phyloP scores from a whole-genome alignment of 495 filamentous ascomycete species.

The Xylaria flabelliformis region DNA sequence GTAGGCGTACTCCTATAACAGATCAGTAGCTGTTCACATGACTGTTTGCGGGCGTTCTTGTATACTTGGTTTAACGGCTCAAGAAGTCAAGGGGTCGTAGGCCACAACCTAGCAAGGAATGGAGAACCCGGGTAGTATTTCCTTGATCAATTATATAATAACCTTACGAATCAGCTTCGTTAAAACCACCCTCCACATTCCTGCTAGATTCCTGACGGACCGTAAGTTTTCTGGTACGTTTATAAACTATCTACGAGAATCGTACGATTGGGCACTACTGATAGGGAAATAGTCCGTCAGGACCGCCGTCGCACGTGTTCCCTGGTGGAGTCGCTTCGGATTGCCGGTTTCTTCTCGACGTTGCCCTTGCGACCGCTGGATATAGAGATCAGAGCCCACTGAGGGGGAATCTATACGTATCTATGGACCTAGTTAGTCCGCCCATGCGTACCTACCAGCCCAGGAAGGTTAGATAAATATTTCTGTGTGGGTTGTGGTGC shows the following conservation, averaged over 20 bases:
- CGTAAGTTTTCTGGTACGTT: no score
- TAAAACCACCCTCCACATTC: no score
- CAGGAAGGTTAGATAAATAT: neutral
- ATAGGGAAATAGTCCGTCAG: neutral
- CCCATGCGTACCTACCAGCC: neutral
- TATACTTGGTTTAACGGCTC: neutral
- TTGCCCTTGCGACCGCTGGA: neutral
- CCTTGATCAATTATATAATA: no score
- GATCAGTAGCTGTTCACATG: no score
- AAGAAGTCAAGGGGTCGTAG: neutral
- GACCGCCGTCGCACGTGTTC: neutral
- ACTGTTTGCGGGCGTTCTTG: neutral
- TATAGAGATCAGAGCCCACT: no score
- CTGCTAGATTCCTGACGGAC: no score
- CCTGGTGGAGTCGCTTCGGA: constrained; percentile 7
- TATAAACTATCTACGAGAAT: neutral
- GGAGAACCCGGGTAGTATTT: neutral
- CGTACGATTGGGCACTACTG: neutral
- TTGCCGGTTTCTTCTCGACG: neutral
- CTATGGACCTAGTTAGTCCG: no score
- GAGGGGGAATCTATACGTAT: no score
- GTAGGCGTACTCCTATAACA: no score
- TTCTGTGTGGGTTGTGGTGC: neutral
- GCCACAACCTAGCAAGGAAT: neutral
- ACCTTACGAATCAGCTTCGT: no score